A percentile compares a stretch with the other conserved stretches of the same genome.
phyloP scores from a whole-genome alignment of 106 monocot species.

The Hemerocallis citrina region DNA sequence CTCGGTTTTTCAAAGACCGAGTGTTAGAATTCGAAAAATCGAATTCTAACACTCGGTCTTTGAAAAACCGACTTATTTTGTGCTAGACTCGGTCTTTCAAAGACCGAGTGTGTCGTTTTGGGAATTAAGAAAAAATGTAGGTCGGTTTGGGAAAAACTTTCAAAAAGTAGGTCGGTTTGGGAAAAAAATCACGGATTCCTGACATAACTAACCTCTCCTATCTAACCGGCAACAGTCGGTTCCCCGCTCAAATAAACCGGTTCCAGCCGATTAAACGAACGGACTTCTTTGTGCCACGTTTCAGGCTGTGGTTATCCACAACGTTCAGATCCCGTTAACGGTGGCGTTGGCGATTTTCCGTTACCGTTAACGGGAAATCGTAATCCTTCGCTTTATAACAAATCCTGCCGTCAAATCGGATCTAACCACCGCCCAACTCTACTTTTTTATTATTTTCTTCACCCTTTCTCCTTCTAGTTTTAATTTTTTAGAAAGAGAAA shows the following conservation, averaged over 20 bases:
- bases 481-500: neutral
- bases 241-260: neutral
- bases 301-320: neutral
- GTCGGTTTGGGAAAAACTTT: too few relatives aligned
- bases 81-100: too few relatives aligned
- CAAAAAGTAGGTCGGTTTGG: too few relatives aligned
- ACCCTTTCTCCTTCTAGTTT: neutral
- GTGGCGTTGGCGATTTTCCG: conserved; percentile 5
- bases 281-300: too few relatives aligned
- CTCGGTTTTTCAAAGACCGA: too few relatives aligned
- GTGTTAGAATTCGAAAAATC: too few relatives aligned
- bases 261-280: neutral
- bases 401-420: neutral
- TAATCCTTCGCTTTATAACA: neutral
- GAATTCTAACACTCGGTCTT: too few relatives aligned
- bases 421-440: neutral
- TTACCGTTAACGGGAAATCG: conserved; percentile 17
- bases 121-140: too few relatives aligned
- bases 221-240: neutral
- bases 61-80: too few relatives aligned
- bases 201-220: neutral
- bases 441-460: neutral
- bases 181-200: neutral
- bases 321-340: conserved; percentile 17
- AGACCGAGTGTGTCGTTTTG: too few relatives aligned